A percentile compares a stretch with the other conserved stretches of the same genome.
Evolutionary conservation across 2,329 filamentous ascomycete genomes (phyloP).

Genomic region (Leptographium wingfieldii): DNA sequence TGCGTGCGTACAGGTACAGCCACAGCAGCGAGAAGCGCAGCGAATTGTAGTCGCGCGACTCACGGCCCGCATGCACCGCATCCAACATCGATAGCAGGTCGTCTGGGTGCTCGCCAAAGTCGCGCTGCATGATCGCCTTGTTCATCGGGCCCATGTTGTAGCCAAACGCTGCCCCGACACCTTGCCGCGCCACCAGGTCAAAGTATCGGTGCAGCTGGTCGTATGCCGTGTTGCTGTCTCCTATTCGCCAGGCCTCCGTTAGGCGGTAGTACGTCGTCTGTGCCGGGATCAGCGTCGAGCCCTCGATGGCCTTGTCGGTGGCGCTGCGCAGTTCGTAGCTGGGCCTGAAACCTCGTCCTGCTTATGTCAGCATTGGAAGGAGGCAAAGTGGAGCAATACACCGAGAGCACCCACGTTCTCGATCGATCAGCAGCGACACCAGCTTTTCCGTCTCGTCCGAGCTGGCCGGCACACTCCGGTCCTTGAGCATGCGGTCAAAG

Average conservation of each 20-base stretch:
- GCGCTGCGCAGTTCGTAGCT: neutral
- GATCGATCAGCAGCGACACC: slow-evolving; percentile 9
- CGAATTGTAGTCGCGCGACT: slow-evolving; percentile 84
- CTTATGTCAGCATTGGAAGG: neutral
- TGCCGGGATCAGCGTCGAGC: slow-evolving; percentile 5
- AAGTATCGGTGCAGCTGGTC: slow-evolving; percentile 91
- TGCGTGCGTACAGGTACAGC: slow-evolving; percentile 81
- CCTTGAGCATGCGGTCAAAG: slow-evolving; percentile 9
- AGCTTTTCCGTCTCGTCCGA: slow-evolving; percentile 11
- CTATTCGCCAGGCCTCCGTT: slow-evolving; percentile 81
- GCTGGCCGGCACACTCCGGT: slow-evolving; percentile 5
- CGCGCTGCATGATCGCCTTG: slow-evolving; percentile 81
- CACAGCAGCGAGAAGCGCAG: slow-evolving; percentile 93
- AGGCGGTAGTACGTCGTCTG: slow-evolving; percentile 41
- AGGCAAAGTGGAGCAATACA: neutral
- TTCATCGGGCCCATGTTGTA: slow-evolving; percentile 95
- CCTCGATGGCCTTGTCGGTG: slow-evolving; percentile 4
- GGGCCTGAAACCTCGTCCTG: slow-evolving; percentile 9
- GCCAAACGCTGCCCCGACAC: slow-evolving; percentile 58
- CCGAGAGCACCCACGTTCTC: slow-evolving; percentile 2
- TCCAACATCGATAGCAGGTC: slow-evolving; percentile 92
- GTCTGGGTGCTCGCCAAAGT: slow-evolving; percentile 85
- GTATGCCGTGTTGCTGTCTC: slow-evolving; percentile 81
- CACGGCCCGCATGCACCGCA: slow-evolving; percentile 84
- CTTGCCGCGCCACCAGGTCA: slow-evolving; percentile 79